These are phyloP conservation scores for Entomortierella lignicola DNA, from an alignment of 192 early-diverging fungal species.

Conservation along the genomic window DNA sequence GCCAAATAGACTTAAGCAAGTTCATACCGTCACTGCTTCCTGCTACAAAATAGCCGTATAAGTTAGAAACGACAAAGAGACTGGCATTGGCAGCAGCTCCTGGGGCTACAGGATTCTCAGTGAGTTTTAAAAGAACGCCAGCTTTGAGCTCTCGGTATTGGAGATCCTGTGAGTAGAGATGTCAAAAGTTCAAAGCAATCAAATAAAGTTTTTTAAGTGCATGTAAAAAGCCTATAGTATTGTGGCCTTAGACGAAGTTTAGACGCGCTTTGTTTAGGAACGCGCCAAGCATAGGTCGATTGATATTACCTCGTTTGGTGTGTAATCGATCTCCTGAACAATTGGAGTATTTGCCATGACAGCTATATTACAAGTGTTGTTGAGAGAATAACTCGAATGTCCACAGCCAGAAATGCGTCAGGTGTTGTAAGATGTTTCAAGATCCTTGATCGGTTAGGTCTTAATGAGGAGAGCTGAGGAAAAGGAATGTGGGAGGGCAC, in stretches of 20 bases:
- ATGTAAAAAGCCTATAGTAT: neutral
- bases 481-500: neutral
- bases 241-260: neutral
- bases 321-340: conserved; percentile 12
- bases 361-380: neutral
- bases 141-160: conserved; percentile 25
- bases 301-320: neutral
- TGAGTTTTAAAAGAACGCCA: conserved; percentile 13
- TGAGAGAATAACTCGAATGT: neutral
- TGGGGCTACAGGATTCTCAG: conserved; percentile 16
- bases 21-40: conserved; percentile 66
- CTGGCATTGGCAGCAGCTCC: conserved; percentile 61
- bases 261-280: neutral
- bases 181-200: neutral
- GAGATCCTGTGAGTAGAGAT: conserved; percentile 16
- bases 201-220: neutral
- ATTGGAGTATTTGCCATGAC: conserved; percentile 12
- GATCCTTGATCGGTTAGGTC: no score
- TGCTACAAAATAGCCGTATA: conserved; percentile 76
- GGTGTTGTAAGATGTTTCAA: no score
- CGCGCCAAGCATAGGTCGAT: neutral
- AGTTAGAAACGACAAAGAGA: conserved; percentile 71
- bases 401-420: neutral
- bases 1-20: neutral
- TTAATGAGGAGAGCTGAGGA: neutral